Evolutionary conservation across 805 yeast species (phyloP).

Genomic region (Wickerhamomyces mucosus): DNA sequence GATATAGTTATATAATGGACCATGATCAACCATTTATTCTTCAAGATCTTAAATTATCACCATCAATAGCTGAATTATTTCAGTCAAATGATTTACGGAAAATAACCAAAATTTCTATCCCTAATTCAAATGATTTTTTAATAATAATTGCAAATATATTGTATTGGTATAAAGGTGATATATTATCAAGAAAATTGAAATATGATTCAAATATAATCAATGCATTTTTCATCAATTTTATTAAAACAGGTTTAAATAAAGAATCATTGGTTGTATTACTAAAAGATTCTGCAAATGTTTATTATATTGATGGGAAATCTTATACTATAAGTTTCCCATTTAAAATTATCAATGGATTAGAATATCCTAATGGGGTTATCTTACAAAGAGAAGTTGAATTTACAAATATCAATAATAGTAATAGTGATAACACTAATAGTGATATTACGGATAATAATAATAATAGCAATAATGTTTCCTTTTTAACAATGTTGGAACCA

Average conservation of each 20-base stretch:
- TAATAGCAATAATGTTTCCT: slow-evolving; percentile 16
- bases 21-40: no score
- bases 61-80: neutral
- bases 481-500: slow-evolving; percentile 68
- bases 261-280: slow-evolving; percentile 52
- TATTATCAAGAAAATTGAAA: slow-evolving; percentile 36
- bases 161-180: slow-evolving; percentile 39
- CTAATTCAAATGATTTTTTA: neutral
- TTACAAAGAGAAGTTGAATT: slow-evolving; percentile 47
- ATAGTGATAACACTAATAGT: no score
- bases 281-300: slow-evolving; percentile 51
- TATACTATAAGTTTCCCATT: slow-evolving; percentile 65
- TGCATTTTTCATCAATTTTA: slow-evolving; percentile 55
- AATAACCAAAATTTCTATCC: neutral
- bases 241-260: slow-evolving; percentile 7
- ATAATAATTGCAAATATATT: neutral
- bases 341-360: slow-evolving; percentile 45
- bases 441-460: no score
- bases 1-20: no score
- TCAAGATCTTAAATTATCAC: neutral
- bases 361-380: slow-evolving; percentile 60
- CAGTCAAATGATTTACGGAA: neutral
- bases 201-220: slow-evolving; percentile 42
- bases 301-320: slow-evolving; percentile 48
- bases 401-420: no score